These are phyloP conservation scores for Chaetomium sp. DNA, from an alignment of 2,329 filamentous ascomycete species.

Conservation along the genomic window DNA sequence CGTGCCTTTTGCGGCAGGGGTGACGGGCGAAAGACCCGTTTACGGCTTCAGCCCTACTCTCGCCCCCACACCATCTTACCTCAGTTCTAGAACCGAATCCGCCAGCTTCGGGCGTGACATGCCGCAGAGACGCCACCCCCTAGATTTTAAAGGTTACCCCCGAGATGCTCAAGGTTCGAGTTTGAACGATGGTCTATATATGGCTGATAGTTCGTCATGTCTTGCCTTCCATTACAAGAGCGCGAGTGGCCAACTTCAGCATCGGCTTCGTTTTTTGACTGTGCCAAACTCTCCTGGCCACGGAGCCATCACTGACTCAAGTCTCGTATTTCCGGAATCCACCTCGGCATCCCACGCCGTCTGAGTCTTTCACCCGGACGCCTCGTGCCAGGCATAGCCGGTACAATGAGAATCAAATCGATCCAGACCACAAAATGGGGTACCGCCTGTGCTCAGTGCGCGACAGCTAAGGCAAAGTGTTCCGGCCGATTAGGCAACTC, in stretches of 20 bases:
- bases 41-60: slow-evolving; percentile 13
- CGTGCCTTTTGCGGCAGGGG: background rate
- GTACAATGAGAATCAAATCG: slow-evolving; percentile 22
- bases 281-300: background rate
- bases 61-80: background rate
- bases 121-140: background rate
- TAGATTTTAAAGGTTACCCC: too few species aligned
- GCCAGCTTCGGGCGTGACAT: background rate
- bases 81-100: background rate
- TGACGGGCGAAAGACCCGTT: background rate
- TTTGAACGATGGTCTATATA: background rate
- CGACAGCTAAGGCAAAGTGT: slow-evolving; percentile 30
- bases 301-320: background rate
- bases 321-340: too few species aligned
- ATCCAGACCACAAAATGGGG: slow-evolving; percentile 31
- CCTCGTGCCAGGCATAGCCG: background rate
- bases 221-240: background rate
- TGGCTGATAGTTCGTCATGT: background rate
- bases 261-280: background rate
- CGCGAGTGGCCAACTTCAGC: background rate
- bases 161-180: background rate
- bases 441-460: slow-evolving; percentile 30
- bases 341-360: too few species aligned
- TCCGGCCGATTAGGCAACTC: slow-evolving; percentile 22
- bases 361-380: background rate